Evolutionary conservation across 805 yeast species (phyloP).

Genomic region (Blastobotrys chiropterorum): DNA sequence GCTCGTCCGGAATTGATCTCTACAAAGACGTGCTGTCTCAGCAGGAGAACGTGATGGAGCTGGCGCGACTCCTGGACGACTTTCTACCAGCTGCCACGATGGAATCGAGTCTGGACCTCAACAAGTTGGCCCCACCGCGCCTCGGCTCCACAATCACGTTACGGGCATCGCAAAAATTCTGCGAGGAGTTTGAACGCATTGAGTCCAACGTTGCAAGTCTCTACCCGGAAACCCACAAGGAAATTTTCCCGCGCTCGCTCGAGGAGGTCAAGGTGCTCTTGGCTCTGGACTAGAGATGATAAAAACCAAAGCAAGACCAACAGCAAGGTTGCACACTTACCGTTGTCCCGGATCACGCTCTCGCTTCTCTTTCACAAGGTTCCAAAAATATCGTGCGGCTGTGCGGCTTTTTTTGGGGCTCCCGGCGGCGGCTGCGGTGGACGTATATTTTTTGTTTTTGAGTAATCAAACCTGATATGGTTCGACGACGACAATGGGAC

Average conservation of each 20-base stretch:
- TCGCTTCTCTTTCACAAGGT: too few relatives aligned
- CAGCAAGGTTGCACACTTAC: too few relatives aligned
- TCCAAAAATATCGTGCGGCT: not conserved
- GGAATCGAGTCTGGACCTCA: conserved; percentile 26
- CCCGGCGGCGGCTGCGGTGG: too few relatives aligned
- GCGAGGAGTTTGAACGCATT: conserved; percentile 27
- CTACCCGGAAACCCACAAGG: conserved; percentile 18
- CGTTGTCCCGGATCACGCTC: too few relatives aligned
- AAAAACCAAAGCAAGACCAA: not conserved
- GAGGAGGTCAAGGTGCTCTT: conserved; percentile 27
- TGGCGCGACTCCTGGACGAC: conserved; percentile 26
- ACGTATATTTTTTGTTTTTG: too few relatives aligned
- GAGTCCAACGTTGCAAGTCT: conserved; percentile 22
- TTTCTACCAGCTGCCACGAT: conserved; percentile 32
- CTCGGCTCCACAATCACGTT: conserved; percentile 27
- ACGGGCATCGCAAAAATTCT: conserved; percentile 28
- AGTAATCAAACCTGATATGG: not conserved
- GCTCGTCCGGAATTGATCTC: conserved; percentile 20
- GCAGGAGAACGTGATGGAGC: conserved; percentile 13
- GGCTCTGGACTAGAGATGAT: conserved; percentile 14
- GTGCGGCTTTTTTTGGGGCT: too few relatives aligned
- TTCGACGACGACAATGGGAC: conserved; percentile 31
- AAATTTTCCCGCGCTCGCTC: conserved; percentile 25
- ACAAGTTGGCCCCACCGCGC: conserved; percentile 30
- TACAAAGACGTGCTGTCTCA: conserved; percentile 6